Base-by-base conservation (phyloP, 75 land plant genomes). In the Selaginella tamariscina region DNA sequence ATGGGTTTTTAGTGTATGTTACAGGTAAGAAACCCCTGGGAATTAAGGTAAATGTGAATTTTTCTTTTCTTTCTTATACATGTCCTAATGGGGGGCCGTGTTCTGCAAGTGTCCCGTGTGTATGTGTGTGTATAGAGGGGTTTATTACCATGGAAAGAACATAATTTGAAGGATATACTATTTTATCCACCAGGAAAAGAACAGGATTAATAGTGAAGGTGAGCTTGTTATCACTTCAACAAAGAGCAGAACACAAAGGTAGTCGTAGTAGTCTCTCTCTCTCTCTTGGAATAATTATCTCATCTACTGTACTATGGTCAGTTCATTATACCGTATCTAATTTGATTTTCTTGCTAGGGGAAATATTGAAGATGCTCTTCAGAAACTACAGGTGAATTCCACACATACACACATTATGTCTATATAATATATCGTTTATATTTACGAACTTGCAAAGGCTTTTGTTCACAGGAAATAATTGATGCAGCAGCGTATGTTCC, bases 401-500 rank as follows among this genome's bases (percentile, higher is more conserved):
- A 5, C 11, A 39, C 15, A 39, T 5, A 39, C 11, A 39, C 5
- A 39, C 11, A 15, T 39, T 39, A 15, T 39, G 49, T 15, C 15
- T 39, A 39, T 5, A 5, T 15, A 39, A 39, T 39, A 5, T 39
- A 5, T 39, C 49, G n/a, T n/a, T n/a, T n/a, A n/a, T n/a, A n/a
- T n/a, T n/a, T n/a, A n/a, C n/a, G n/a, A n/a, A n/a, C n/a, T n/a
- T n/a, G n/a, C n/a, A n/a, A n/a, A n/a, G n/a, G n/a, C 49, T 5
- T 5, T 15, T 39, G n/a, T 15, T 39, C 66, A 29, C 77, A 91
- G 97, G 94, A 82, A 24, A 79, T 93, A 28, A 93, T 93, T 75
- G 91, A 89, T 77, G 90, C 95, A 39, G 96, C 98, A 2, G 70
- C 90, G 21, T 93, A 93, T 78, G n/a, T n/a, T n/a, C 95, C 89